A percentile compares a stretch with the other conserved stretches of the same genome.
Conservation (phyloP, 2,329 filamentous ascomycete species). For the Colletotrichum lentis region DNA sequence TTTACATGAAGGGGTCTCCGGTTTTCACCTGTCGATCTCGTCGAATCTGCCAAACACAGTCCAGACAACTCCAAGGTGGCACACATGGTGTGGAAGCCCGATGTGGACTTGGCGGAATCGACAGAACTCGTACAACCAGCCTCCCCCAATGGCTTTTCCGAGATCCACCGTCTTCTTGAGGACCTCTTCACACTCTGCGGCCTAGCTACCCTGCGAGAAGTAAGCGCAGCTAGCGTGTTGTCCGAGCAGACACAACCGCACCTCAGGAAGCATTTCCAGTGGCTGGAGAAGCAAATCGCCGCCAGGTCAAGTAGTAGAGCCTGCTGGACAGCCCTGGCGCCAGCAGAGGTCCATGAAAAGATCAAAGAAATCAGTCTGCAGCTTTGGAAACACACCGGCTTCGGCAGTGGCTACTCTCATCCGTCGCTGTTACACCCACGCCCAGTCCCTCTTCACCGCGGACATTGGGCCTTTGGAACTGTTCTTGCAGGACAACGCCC, state of each 20-base stretch:
- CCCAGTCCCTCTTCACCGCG: neutral
- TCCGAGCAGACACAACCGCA: neutral
- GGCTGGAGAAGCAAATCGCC: neutral
- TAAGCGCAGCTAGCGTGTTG: neutral
- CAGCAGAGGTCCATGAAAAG: neutral
- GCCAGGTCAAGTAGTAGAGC: neutral
- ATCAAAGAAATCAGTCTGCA: neutral
- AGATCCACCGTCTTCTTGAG: neutral
- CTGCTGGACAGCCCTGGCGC: rapidly evolving
- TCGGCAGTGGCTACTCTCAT: conserved; percentile 3
- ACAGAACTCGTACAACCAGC: neutral
- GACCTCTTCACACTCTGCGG: conserved; percentile 18
- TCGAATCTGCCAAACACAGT: neutral
- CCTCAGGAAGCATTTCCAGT: conserved; percentile 1
- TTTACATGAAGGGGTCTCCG: conserved; percentile 14
- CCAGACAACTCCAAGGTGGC: neutral
- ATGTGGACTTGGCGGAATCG: neutral
- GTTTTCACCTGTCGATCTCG: conserved; percentile 3
- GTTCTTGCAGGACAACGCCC: conserved; percentile 15
- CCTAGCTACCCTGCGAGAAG: neutral
- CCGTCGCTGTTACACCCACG: conserved; percentile 24
- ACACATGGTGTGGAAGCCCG: neutral
- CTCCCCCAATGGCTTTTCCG: neutral
- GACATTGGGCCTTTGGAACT: conserved; percentile 6
- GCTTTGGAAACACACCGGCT: conserved; percentile 1